Evolutionary conservation across 768 basidiomycete species (phyloP).

Genomic region (Amanita rubescens): DNA sequence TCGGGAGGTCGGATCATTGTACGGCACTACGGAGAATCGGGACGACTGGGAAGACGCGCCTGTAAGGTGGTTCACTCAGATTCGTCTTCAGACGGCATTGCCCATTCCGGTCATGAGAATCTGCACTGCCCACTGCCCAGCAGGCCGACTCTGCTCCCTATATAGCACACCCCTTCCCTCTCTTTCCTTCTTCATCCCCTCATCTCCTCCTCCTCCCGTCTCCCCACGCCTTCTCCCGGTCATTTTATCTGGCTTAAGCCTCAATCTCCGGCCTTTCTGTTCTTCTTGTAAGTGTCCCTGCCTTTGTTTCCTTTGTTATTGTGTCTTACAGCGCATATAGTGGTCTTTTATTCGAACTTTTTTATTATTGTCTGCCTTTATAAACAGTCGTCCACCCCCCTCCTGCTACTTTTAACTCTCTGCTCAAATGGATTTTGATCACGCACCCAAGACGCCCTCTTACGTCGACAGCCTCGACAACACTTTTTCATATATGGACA

Average conservation of each 20-base stretch:
- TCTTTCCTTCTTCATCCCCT: constrained; percentile 20
- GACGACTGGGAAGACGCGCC: constrained; percentile 15
- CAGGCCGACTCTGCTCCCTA: constrained; percentile 12
- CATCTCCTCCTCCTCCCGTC: constrained; percentile 11
- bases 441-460: constrained; percentile 34
- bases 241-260: constrained; percentile 16
- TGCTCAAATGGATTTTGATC: constrained; percentile 42
- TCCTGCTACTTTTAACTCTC: constrained; percentile 27
- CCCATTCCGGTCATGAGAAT: constrained; percentile 2
- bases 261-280: constrained; percentile 11
- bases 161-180: constrained; percentile 19
- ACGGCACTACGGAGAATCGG: constrained; percentile 23
- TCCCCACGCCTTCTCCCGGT: constrained; percentile 10
- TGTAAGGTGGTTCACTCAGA: too few relatives aligned
- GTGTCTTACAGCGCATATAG: constrained; percentile 11
- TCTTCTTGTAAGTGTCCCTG: constrained; percentile 5
- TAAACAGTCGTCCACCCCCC: constrained; percentile 9
- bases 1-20: constrained; percentile 36
- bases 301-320: constrained; percentile 1
- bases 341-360: constrained; percentile 17
- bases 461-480: constrained; percentile 42
- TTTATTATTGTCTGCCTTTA: constrained; percentile 15
- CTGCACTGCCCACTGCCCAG: constrained; percentile 11
- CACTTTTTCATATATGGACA: constrained; percentile 43
- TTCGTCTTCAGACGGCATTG: not conserved